Evolutionary conservation across 495 filamentous ascomycete genomes (phyloP), one percentile per base, ranked within the genome.

Genomic region (Aspergillus haitiensis): DNA sequence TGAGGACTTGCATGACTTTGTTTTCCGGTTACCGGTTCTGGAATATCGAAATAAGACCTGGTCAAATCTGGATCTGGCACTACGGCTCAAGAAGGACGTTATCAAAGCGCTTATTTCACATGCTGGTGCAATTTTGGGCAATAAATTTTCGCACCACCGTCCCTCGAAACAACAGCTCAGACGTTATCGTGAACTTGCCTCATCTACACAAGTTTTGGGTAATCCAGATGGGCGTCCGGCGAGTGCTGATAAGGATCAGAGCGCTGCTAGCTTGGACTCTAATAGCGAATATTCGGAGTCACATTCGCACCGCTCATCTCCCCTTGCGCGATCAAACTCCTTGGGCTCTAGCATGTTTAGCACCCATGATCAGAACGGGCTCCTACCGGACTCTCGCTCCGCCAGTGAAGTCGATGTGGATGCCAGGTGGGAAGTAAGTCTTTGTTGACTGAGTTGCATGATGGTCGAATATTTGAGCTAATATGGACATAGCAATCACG

Each of bases 41-140:
- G 94, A 99, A 70, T 98, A 96, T 71, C 83, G 90, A 51, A 98
- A 99, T 78, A 98, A 97, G 76, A 98, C 92, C 9, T 99, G 94
- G 94, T 97, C 93, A 15, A 98, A 98, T 70, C 84, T 98, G 7
- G 94, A 99, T 62, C 84, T 99, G 10, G 92, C 93, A 1, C 77
- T 97, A 51, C 87, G 89, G 16, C 78, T 99, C 47, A 98, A 99
- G 81, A 91, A 89, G 63, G 92, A 95, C 55, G 89, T 97, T 63
- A 94, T 96, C 71, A 88, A 88, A 66, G 95, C 95, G 1, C 82
- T 98, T 18, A 93, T 98, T 66, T 93, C 91, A 33, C 94, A 98
- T 71, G 90, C 93, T 3, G 93, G 93, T 21, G 93, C 95, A 51
- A 98, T 98, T 66, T 88, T 98, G 58, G 90, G 94, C 51, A 98